These are phyloP conservation scores for Agapanthus africanus DNA, from an alignment of 106 monocot species.

Conservation along the genomic window DNA sequence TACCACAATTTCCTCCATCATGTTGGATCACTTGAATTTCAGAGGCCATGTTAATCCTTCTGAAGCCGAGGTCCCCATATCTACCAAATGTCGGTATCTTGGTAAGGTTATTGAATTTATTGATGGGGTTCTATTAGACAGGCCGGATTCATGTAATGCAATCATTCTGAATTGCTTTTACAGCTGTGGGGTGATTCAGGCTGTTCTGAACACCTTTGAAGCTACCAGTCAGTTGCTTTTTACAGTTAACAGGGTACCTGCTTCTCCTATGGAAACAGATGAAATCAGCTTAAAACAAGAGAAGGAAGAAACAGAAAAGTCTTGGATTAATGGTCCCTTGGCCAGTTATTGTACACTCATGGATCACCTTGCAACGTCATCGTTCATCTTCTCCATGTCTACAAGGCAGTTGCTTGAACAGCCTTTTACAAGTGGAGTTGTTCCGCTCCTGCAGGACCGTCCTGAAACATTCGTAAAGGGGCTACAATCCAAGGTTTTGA, in stretches of 20 bases:
- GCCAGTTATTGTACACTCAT: conserved; percentile 68
- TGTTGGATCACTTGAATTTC: conserved; percentile 86
- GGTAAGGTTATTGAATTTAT: conserved; percentile 90
- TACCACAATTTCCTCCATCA: conserved; percentile 51
- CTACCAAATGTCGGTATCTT: conserved; percentile 86
- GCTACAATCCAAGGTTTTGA: conserved; percentile 87
- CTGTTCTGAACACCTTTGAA: conserved; percentile 83
- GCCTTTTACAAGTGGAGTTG: conserved; percentile 45
- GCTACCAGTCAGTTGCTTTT: conserved; percentile 97
- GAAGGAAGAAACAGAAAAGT: conserved; percentile 61
- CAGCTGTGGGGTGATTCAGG: conserved; percentile 62
- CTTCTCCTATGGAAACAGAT: conserved; percentile 97
- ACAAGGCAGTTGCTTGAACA: conserved; percentile 89
- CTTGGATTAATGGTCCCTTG: conserved; percentile 92
- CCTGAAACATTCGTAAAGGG: conserved; percentile 80
- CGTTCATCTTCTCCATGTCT: conserved; percentile 65
- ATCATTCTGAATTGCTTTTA: conserved; percentile 84
- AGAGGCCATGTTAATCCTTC: conserved; percentile 35
- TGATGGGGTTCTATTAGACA: conserved; percentile 74
- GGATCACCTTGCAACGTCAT: conserved; percentile 92
- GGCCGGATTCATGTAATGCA: conserved; percentile 90
- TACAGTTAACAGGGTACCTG: conserved; percentile 62
- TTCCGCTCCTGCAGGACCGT: conserved; percentile 57
- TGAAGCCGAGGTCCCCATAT: conserved; percentile 47
- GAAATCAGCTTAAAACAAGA: conserved; percentile 37